A percentile compares a stretch with the other conserved stretches of the same genome.
Evolutionary conservation across 306 rosid genomes (phyloP).

Genomic region (Cyamopsis tetragonoloba): DNA sequence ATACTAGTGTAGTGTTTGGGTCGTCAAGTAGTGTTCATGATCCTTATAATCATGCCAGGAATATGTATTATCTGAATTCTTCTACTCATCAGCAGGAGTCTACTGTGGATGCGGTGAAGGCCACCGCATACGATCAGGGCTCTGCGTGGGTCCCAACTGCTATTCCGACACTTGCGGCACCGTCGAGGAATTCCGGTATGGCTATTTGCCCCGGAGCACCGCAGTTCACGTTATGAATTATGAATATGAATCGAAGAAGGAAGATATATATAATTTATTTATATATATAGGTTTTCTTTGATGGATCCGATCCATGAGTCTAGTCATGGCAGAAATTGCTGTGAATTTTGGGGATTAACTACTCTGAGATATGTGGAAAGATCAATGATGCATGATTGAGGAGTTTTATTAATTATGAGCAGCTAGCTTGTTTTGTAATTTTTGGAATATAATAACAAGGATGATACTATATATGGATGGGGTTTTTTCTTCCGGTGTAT

Average conservation of each 20-base stretch:
- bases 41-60: conserved; percentile 41
- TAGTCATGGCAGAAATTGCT: conserved; percentile 42
- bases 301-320: conserved; percentile 26
- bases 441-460: conserved; percentile 25
- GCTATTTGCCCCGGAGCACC: conserved; percentile 48
- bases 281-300: not conserved
- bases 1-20: too few relatives aligned
- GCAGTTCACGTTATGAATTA: conserved; percentile 68
- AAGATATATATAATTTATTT: too few relatives aligned
- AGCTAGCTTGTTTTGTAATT: conserved; percentile 46
- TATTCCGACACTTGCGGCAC: conserved; percentile 56
- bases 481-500: conserved; percentile 21
- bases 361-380: conserved; percentile 17
- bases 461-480: conserved; percentile 26
- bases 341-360: conserved; percentile 46
- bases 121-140: conserved; percentile 33
- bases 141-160: conserved; percentile 65
- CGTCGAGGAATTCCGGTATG: conserved; percentile 37
- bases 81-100: conserved; percentile 36
- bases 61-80: conserved; percentile 58
- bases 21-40: too few relatives aligned
- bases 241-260: conserved; percentile 43
- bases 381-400: too few relatives aligned
- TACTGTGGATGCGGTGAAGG: conserved; percentile 25
- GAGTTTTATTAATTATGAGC: conserved; percentile 1